Evolutionary conservation across 352 stramenopile genomes (phyloP), one percentile per base, ranked within the genome.

Genomic region (Phytophthora foliorum): DNA sequence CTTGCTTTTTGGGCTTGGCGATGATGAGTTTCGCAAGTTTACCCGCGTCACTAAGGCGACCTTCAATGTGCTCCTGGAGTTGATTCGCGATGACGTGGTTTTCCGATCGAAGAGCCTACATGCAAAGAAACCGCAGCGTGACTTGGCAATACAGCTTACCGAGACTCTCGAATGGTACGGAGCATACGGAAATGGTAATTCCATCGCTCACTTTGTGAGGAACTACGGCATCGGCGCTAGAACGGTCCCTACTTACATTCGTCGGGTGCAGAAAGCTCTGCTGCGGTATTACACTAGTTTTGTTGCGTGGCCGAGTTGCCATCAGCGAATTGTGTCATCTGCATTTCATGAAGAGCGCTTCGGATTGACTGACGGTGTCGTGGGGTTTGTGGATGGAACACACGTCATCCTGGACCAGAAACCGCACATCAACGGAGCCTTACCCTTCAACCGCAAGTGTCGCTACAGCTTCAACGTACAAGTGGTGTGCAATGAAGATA

Each of bases 301-400:
- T 19, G 58, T 66, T 14, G 4, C 9, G 17, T 67, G 49, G 50
- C 31, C 38, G 3, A 19, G 13, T 5, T 16, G 13, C 6, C 11
- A n/a, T 2, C 36, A 42, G 16, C 36, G 36, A 19, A 6, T 38
- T n/a, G 25, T 17, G 13, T 31, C 31, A 4, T 58, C 50, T n/a
- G 29, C 50, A 7, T 67, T 42, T 32, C 21, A 67, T n/a, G 21
- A 29, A 17, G 27, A 52, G 10, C 31, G 32, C 21, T 58, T 25
- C 58, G 58, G 48, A 2, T 6, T 67, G 19, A 41, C 14, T 5
- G 36, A 42, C 1, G 50, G 41, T 13, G 41, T 25, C 14, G 50
- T 59, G 14, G 57, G 46, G 1, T 45, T 65, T 38, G 48, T 67
- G 10, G 58, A 59, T 7, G 34, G 57, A 2, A 57, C 57, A 1